phyloP scores from a whole-genome alignment of 768 basidiomycete genomes.

The Daedaleopsis nitida region DNA sequence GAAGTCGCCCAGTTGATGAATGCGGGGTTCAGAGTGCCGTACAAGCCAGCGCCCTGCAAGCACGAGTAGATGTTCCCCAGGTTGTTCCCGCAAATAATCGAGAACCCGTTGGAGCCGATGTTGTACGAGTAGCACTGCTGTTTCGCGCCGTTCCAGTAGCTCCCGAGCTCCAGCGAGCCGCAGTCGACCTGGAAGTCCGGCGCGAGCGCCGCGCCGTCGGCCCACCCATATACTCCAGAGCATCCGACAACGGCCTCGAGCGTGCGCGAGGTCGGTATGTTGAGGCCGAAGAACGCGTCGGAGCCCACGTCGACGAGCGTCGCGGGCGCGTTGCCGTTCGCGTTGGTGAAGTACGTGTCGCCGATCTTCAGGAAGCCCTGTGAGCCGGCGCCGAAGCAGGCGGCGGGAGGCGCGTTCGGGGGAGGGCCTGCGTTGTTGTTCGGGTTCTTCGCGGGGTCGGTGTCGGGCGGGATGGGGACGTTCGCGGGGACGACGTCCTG shows the following conservation, averaged over 20 bases:
- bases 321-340: background rate
- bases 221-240: conserved; percentile 3
- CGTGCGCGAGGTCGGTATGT: background rate
- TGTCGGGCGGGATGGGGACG: background rate
- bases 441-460: conserved; percentile 3
- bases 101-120: background rate
- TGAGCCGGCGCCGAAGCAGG: conserved; percentile 10
- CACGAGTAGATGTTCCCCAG: conserved; percentile 7
- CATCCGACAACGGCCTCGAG: background rate
- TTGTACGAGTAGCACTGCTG: conserved; percentile 5
- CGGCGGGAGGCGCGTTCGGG: background rate
- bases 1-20: conserved; percentile 9
- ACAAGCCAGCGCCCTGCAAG: conserved; percentile 3
- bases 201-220: background rate
- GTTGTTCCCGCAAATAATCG: conserved; percentile 2
- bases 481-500: conserved; percentile 7
- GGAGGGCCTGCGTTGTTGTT: background rate
- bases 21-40: background rate
- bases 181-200: conserved; percentile 13
- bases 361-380: conserved; percentile 10
- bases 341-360: background rate
- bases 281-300: conserved; percentile 13
- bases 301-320: conserved; percentile 7
- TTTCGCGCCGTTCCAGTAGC: conserved; percentile 12
- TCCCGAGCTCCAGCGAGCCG: conserved; percentile 7